Percentiles rank a stretch among this genome's conserved stretches.
These are phyloP conservation scores for Leccinum aurantiacum DNA, from an alignment of 768 basidiomycete species.

Conservation along the genomic window DNA sequence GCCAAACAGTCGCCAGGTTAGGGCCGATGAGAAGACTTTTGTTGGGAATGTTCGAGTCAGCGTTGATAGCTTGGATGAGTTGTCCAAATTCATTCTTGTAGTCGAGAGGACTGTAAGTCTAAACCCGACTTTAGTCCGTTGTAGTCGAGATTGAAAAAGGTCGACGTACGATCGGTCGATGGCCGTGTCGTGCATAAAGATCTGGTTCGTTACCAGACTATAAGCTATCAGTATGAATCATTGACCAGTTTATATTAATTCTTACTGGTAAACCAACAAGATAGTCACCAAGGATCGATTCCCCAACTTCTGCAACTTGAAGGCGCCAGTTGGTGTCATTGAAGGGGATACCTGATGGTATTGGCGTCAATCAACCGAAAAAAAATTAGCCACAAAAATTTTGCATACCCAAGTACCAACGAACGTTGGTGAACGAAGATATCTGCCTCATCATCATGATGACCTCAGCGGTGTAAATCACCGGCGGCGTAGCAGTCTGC, in stretches of 20 bases:
- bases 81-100: conserved; percentile 54
- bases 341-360: conserved; percentile 54
- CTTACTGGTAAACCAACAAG: conserved; percentile 53
- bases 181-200: conserved; percentile 53
- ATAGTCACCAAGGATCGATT: conserved; percentile 61
- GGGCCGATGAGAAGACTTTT: conserved; percentile 60
- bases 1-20: conserved; percentile 57
- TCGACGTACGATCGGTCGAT: conserved; percentile 25
- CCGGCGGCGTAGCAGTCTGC: conserved; percentile 32
- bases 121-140: not conserved
- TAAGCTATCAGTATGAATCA: not conserved
- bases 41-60: conserved; percentile 38
- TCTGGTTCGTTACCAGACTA: conserved; percentile 82
- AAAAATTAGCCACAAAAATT: not conserved
- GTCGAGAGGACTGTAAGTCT: conserved; percentile 34
- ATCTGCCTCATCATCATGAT: conserved; percentile 66
- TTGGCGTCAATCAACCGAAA: conserved; percentile 12
- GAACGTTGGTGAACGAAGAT: conserved; percentile 54
- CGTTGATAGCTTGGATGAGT: conserved; percentile 44
- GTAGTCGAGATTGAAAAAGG: too few relatives aligned
- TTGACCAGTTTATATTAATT: too few relatives aligned
- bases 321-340: conserved; percentile 61
- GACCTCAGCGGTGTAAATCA: conserved; percentile 62
- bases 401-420: conserved; percentile 59
- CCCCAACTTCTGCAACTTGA: conserved; percentile 54